Evolutionary conservation across 2,329 filamentous ascomycete genomes (phyloP), one percentile per base, ranked within the genome.

Genomic region (Fusarium sacchari): DNA sequence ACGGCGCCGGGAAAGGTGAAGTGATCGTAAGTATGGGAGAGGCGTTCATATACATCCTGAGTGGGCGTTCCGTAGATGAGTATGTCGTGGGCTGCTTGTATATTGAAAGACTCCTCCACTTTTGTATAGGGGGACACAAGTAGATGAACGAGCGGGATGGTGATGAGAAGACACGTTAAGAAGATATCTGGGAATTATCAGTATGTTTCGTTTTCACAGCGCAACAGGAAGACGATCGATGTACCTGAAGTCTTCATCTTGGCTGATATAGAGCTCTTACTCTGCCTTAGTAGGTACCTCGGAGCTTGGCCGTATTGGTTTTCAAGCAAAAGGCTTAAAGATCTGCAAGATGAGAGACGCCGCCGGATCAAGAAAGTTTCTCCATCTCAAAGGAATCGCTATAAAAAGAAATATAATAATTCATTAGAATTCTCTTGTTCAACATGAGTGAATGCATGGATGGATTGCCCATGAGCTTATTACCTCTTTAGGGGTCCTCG

Each of bases 101-200:
- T 90, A 81, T 97, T 97, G 88, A 99, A 98, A 1, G 96, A 98
- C 83, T 99, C 96, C 82, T 99, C 96, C 67, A 99, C 96, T 82
- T 99, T 99, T 64, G 95, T 98, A 84, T 97, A 96, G 2, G 96
- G 96, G 17, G 95, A 90, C 30, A 91, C 81, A 69, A 90, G 79
- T 62, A 97, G 89, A 82, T 97, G 94, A 61, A 93, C 62, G 6
- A 86, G 81, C 3, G 93, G 92, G 65, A 95, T 85, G 56, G 91
- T 82, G 72, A 91, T 78, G 67, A 84, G 79, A 49, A 82, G 72
- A 30, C 72, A 60, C 36, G 73, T 69, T 50, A 80, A 66, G 43
- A 73, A 39, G 22, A 71, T 20, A 57, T 82, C 80, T 81, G 55
- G 17, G 6, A 40, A 14, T 26, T 1, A 36, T 75, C 52, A 72